Evolutionary conservation across 208 protist genomes (phyloP), one percentile per base, ranked within the genome.

Genomic region (Leishmania gerbilli): DNA sequence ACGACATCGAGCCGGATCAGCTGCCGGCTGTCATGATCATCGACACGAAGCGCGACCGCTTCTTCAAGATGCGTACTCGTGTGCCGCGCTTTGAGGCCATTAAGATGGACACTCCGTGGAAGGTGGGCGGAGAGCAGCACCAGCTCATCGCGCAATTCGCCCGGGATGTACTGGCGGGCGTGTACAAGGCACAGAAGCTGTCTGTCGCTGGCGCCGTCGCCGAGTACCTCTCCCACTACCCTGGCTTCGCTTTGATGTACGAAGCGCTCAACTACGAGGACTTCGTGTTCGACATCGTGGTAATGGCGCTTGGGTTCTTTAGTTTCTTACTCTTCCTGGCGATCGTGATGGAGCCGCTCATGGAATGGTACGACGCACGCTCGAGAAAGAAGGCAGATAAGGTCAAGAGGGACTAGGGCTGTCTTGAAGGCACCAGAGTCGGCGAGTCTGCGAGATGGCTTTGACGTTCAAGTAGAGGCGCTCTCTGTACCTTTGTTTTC

Each of bases 21-120:
- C 78, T 96, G 55, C 95, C 95, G 8, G 89, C 92, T n/a, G 80
- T 98, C 51, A 2, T 98, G 56, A 86, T 96, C 51, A 87, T 96
- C 42, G 95, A 97, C 84, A 87, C 91, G 34, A 79, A 87, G 68
- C 91, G 91, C 19, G 85, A 96, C 60, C 90, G 92, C 51, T 81
- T 95, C 58, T 97, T 89, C 84, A 89, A 91, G 47, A 83, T 92
- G 74, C 79, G 88, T 80, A 93, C 77, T 5, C 89, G 86, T 65
- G 80, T 88, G 9, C 92, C 89, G 27, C 80, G 72, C 27, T 95
- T 96, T 71, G 90, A 95, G 84, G 82, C 37, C 21, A 92, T 96
- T 51, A 96, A 96, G 83, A 55, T 60, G 40, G 31, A 88, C 31
- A 79, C 84, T 1, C 95, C 95, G 42, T 98, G 95, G 95, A 58